Base-by-base conservation (phyloP, 108 stramenopile species). In the Skeletonema grethae region DNA sequence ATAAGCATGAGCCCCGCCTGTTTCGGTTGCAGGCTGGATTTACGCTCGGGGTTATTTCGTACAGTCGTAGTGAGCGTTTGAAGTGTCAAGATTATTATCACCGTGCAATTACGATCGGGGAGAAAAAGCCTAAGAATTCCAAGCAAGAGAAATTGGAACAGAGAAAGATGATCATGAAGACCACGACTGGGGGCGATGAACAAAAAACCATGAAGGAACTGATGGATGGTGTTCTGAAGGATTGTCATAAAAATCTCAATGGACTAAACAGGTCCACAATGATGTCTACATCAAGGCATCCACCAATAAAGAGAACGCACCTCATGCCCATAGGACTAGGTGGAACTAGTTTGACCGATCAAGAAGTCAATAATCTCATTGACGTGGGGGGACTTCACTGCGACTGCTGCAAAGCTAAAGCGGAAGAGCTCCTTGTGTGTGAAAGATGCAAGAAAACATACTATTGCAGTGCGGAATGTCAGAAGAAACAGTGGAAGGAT, bases 381-480 rank as follows among this genome's bases (percentile, higher is more conserved):
- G 69, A 62, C 35, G 61, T 69, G 9, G 69, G 69, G 4, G 69
- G 69, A 10, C 11, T 62, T 10, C 69, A 16, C 2, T 69, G 69
- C n/a, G 69, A 62, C 16, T 38, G 36, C 36, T 38, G 36, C 36
- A 38, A 38, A 38, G 8, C 10, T 38, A 30, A 45, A 5, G 45
- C 12, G 3, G 3, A 12, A 28, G 64, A 72, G 15, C 11, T 72
- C 8, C 24, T 65, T 3, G 28, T 30, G 8, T 72, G 71, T 29
- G 10, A n/a, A 53, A 65, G 71, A 36, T 72, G 63, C n/a, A 65
- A 65, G 32, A 72, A 18, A 29, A 41, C 24, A 5, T 72, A 50
- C 63, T 72, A 72, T 43, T 72, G 71, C 61, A 63, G 61, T n/a
- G 36, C n/a, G 48, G 63, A 72, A 53, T 72, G 71, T 53, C 71